These are phyloP conservation scores for Lasiosphaeriaceae sp. DNA, from an alignment of 495 filamentous ascomycete species.

Conservation along the genomic window DNA sequence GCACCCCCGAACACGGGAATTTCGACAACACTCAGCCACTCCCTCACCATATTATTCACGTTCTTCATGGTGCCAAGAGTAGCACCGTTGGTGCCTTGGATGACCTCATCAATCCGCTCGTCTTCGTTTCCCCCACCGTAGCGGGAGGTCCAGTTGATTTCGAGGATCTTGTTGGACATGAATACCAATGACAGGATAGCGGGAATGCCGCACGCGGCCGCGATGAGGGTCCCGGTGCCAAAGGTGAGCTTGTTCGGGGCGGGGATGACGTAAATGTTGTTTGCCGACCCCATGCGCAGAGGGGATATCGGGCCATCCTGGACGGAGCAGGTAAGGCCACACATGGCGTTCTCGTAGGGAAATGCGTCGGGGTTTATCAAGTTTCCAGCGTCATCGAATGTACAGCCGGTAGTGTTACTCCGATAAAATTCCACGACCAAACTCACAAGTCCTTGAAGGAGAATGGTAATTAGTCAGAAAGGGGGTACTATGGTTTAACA, in stretches of 20 bases:
- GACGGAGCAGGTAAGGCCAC: conserved; percentile 40
- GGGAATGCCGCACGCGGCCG: conserved; percentile 57
- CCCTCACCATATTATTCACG: conserved; percentile 41
- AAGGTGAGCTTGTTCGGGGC: conserved; percentile 47
- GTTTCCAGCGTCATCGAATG: conserved; percentile 22
- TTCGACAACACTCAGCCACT: conserved; percentile 45
- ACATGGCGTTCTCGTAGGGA: conserved; percentile 30
- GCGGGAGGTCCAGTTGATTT: conserved; percentile 49
- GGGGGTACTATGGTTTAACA: not conserved
- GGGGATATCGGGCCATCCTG: conserved; percentile 43
- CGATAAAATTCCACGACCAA: conserved; percentile 59
- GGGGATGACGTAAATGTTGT: conserved; percentile 56
- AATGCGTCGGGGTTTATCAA: conserved; percentile 23
- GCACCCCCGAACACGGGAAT: conserved; percentile 51
- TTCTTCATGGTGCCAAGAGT: conserved; percentile 45
- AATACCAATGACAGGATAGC: conserved; percentile 53
- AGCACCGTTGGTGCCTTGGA: conserved; percentile 53
- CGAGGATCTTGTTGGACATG: conserved; percentile 57
- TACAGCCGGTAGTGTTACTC: conserved; percentile 33
- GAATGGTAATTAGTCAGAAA: not conserved
- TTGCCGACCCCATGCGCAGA: conserved; percentile 43
- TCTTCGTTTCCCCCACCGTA: conserved; percentile 19
- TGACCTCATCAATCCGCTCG: conserved; percentile 34
- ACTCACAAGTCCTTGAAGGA: conserved; percentile 45
- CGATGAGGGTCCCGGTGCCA: conserved; percentile 50